phyloP scores from a whole-genome alignment of 2,329 filamentous ascomycete species.

The Cercospora canescens region DNA sequence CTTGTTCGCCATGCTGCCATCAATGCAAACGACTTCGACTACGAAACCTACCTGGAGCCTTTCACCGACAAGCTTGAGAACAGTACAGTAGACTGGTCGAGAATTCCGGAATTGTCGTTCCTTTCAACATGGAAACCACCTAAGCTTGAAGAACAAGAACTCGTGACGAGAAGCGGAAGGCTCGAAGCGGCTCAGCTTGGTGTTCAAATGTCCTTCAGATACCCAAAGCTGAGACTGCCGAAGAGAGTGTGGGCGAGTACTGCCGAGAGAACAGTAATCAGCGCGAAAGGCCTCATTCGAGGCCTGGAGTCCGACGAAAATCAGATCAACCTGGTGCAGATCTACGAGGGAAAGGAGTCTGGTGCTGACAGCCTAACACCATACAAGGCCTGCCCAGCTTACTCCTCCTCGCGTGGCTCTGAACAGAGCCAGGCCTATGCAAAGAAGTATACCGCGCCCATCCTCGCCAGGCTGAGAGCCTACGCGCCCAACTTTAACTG shows the following conservation, averaged over 20 bases:
- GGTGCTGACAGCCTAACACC: slow-evolving; percentile 64
- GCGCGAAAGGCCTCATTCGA: slow-evolving; percentile 58
- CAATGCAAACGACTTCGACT: slow-evolving; percentile 55
- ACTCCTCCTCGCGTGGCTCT: slow-evolving; percentile 58
- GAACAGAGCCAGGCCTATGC: slow-evolving; percentile 46
- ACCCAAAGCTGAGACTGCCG: slow-evolving; percentile 55
- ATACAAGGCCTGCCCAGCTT: slow-evolving; percentile 65
- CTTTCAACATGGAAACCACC: slow-evolving; percentile 59
- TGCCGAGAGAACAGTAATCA: slow-evolving; percentile 61
- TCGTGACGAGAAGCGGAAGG: slow-evolving; percentile 62
- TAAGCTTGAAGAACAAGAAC: slow-evolving; percentile 53
- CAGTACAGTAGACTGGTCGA: slow-evolving; percentile 59
- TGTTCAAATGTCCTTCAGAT: slow-evolving; percentile 59
- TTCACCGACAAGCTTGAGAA: slow-evolving; percentile 60
- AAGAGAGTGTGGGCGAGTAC: slow-evolving; percentile 62
- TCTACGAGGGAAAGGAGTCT: slow-evolving; percentile 58
- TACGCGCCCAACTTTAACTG: slow-evolving; percentile 62
- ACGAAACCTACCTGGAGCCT: slow-evolving; percentile 52
- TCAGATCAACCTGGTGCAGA: slow-evolving; percentile 56
- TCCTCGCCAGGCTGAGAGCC: slow-evolving; percentile 57
- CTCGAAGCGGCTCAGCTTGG: slow-evolving; percentile 62
- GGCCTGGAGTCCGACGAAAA: slow-evolving; percentile 56
- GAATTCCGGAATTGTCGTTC: slow-evolving; percentile 58
- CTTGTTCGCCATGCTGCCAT: slow-evolving; percentile 54
- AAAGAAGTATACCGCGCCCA: slow-evolving; percentile 60